Base-by-base conservation (phyloP, 441 rosid species). In the Euphorbia celastroides region DNA sequence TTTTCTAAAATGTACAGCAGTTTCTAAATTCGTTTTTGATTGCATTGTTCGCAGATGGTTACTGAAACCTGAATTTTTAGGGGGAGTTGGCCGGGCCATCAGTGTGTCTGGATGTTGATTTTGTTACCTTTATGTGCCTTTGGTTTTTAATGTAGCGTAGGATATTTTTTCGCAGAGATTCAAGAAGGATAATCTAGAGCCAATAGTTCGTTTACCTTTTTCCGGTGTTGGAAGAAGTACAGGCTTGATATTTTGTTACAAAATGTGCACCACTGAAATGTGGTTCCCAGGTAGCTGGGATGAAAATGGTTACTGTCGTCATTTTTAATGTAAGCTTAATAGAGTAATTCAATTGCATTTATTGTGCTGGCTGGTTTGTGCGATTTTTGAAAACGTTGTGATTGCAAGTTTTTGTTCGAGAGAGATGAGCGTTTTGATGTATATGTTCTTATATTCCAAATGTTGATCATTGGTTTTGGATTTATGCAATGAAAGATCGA, bases 131-230 rank as follows among this genome's bases (percentile, higher is more conserved):
- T 26, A 62, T 61, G 9, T 72, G 60, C 16, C 59, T 42, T 65
- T 60, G 30, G 63, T 57, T 72, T 57, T 48, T 2, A 26, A 41
- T 41, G 26, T 62, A 50, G 74, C 60, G 61, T 65, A 72, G 73
- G 68, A 19, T 63, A 65, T 78, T 71, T 71, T 64, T 72, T 72
- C 26, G 44, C n/a, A n/a, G 68, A 51, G 74, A 61, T 74, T 75
- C 69, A 7, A 36, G 55, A 64, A 63, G 69, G 72, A 68, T 71
- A 68, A 69, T 41, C 14, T 34, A 79, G 73, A 68, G 72, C 69
- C 66, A 58, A 73, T 60, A 66, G 62, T 70, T 60, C 64, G 62
- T 70, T 30, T n/a, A 11, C 23, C 57, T 59, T 46, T 74, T 69
- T 60, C 57, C 55, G 51, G 48, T n/a, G 41, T 23, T 32, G 38